Evolutionary conservation across 75 land plant species (phyloP).

Genomic region (Cryptomeria japonica): DNA sequence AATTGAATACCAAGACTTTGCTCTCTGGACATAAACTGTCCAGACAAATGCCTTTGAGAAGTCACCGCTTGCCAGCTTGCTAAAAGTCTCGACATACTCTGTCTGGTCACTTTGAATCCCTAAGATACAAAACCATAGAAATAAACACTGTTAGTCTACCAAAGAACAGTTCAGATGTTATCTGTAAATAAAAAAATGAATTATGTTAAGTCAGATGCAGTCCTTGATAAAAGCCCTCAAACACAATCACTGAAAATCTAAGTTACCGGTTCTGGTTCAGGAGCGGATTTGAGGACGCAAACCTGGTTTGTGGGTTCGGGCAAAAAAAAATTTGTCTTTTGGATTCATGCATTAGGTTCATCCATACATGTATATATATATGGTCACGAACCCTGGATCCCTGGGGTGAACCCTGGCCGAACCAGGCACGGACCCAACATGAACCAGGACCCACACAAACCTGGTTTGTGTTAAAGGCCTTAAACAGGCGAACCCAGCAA

Average conservation of each 20-base stretch:
- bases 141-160: not conserved
- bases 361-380: no score
- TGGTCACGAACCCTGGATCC: no score
- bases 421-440: no score
- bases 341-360: no score
- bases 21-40: conserved; percentile 22
- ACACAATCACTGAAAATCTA: not conserved
- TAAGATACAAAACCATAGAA: conserved; percentile 14
- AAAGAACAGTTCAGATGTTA: not conserved
- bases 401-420: no score
- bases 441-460: no score
- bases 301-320: no score
- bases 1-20: conserved; percentile 42
- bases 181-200: not conserved
- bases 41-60: conserved; percentile 23
- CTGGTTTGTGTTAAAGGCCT: no score
- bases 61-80: conserved; percentile 34
- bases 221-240: not conserved
- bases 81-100: conserved; percentile 26
- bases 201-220: not conserved
- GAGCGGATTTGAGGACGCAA: no score
- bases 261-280: no score
- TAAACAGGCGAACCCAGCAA: no score
- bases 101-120: conserved; percentile 51
- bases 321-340: no score